A percentile compares a stretch with the other conserved stretches of the same genome.
Conservation (phyloP, 2,329 filamentous ascomycete genomes). For the Catunica adiposa region DNA sequence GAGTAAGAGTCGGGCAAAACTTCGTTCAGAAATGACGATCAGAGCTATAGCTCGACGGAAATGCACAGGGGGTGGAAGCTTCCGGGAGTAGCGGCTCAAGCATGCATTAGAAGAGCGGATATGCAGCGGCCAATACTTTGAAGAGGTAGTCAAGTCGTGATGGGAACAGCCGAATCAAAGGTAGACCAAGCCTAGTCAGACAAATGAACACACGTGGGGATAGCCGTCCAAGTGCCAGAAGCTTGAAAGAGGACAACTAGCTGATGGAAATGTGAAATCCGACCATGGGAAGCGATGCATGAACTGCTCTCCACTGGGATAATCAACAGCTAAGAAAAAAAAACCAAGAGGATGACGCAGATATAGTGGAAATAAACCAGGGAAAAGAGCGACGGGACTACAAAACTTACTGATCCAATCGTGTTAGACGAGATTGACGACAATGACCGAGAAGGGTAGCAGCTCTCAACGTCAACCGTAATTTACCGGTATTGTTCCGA, state of each 20-base stretch:
- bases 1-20: not conserved
- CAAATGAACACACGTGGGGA: not conserved
- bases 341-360: not conserved
- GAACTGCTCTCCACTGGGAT: not conserved
- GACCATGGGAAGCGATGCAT: constrained; percentile 1
- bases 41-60: constrained; percentile 3
- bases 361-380: not conserved
- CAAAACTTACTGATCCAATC: constrained; percentile 6
- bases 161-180: not conserved
- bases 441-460: not conserved
- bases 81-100: constrained; percentile 8
- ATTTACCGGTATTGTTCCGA: constrained; percentile 5
- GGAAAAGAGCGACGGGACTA: not conserved
- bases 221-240: not conserved
- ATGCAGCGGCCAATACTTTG: not conserved
- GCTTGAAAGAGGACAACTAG: not conserved
- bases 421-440: constrained; percentile 1
- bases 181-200: not conserved
- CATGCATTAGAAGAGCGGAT: constrained; percentile 7
- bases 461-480: not conserved
- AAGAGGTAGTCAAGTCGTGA: not conserved
- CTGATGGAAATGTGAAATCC: not conserved
- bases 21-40: not conserved
- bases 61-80: constrained; percentile 13
- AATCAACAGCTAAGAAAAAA: not conserved